Percentiles rank a stretch among this genome's conserved stretches.
phyloP scores from a whole-genome alignment of 176 grass and related monocot genomes.

The Typha latifolia region DNA sequence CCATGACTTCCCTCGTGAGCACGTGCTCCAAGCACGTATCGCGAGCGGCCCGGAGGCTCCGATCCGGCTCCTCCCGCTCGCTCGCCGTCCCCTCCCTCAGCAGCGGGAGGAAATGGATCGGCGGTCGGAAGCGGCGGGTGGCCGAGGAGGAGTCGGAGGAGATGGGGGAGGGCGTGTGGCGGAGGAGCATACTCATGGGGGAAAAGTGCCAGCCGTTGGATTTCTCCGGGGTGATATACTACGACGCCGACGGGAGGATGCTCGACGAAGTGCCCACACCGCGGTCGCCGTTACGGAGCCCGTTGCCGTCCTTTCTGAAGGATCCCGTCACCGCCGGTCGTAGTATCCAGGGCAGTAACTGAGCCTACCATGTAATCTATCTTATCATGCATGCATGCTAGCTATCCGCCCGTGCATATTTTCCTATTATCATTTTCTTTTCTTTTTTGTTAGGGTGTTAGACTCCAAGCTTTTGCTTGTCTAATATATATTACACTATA shows the following conservation, averaged over 20 bases:
- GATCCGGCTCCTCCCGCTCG: neutral
- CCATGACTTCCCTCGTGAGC: neutral
- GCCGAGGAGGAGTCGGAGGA: neutral
- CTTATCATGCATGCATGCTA: no score
- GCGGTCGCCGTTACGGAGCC: neutral
- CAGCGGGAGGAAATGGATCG: neutral
- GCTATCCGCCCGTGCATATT: no score
- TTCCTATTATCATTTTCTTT: no score
- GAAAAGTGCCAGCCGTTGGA: neutral
- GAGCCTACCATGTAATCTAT: no score
- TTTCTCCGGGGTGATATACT: neutral
- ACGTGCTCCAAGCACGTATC: neutral
- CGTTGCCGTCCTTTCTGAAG: neutral
- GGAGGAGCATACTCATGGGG: conserved; percentile 8
- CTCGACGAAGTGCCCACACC: neutral
- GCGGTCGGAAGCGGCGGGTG: neutral
- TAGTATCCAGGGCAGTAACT: no score
- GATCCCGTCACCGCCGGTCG: no score
- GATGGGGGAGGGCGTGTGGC: conserved; percentile 19
- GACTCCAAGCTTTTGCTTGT: no score
- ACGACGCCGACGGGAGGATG: neutral
- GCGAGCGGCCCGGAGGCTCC: neutral
- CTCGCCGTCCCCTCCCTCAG: neutral
- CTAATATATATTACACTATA: no score
- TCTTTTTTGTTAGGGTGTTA: no score